phyloP scores from a whole-genome alignment of 2,329 filamentous ascomycete species.

The Colletotrichum spaethianum region DNA sequence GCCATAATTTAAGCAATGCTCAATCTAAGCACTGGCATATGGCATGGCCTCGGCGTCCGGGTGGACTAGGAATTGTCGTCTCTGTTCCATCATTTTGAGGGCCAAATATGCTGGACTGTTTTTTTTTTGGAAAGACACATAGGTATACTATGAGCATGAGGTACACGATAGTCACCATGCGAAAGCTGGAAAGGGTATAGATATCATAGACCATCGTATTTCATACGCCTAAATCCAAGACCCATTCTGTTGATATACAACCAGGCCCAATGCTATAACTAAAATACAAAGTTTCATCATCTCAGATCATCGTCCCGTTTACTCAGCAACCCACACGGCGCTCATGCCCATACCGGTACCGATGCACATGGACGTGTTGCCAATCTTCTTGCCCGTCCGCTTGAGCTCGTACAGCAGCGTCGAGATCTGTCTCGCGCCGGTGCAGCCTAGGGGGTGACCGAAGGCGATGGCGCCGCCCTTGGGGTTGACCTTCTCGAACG shows the following conservation, averaged over 20 bases:
- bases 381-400: slow-evolving; percentile 86
- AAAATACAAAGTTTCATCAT: slow-evolving; percentile 29
- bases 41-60: too few relatives aligned
- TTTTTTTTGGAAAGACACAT: background rate
- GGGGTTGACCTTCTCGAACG: slow-evolving; percentile 91
- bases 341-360: slow-evolving; percentile 99
- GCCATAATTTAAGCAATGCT: too few relatives aligned
- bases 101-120: too few relatives aligned
- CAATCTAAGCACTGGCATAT: background rate
- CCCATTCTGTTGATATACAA: slow-evolving; percentile 35
- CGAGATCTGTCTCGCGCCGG: slow-evolving; percentile 92
- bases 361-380: slow-evolving; percentile 95
- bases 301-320: slow-evolving; percentile 49
- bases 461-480: slow-evolving; percentile 98
- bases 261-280: slow-evolving; percentile 29
- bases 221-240: slow-evolving; percentile 33
- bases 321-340: slow-evolving; percentile 95
- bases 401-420: slow-evolving; percentile 92
- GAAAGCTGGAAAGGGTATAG: background rate
- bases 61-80: too few relatives aligned
- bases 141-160: background rate
- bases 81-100: background rate
- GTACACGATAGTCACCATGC: background rate
- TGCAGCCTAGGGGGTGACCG: slow-evolving; percentile 94
- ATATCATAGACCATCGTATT: slow-evolving; percentile 19